phyloP scores from a whole-genome alignment of 192 early-diverging fungal genomes.

The Phycomyces nitens region DNA sequence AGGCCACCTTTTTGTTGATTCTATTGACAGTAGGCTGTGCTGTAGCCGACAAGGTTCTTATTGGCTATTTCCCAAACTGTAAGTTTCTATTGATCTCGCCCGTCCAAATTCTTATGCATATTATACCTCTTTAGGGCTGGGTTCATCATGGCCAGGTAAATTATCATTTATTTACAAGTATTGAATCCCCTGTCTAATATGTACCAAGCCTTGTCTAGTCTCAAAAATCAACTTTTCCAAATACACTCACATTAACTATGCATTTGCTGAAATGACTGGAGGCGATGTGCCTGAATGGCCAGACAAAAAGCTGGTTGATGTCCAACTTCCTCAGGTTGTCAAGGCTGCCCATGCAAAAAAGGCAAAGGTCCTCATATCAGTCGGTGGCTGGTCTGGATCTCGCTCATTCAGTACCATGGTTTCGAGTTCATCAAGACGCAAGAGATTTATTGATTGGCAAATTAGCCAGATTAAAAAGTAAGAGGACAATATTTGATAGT shows the following conservation, averaged over 20 bases:
- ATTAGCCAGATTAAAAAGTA: slow-evolving; percentile 48
- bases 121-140: too few relatives aligned
- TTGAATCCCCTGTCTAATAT: too few relatives aligned
- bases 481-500: too few relatives aligned
- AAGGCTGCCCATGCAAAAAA: slow-evolving; percentile 38
- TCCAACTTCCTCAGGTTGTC: slow-evolving; percentile 40
- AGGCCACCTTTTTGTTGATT: too few relatives aligned
- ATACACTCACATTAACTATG: slow-evolving; percentile 43
- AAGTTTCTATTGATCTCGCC: too few relatives aligned
- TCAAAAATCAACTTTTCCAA: slow-evolving; percentile 23
- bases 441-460: slow-evolving; percentile 53
- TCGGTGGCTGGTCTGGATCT: slow-evolving; percentile 80
- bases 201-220: too few relatives aligned
- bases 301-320: slow-evolving; percentile 18
- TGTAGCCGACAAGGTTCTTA: too few relatives aligned
- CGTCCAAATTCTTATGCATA: too few relatives aligned
- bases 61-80: too few relatives aligned
- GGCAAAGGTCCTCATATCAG: slow-evolving; percentile 55
- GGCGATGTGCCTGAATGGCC: slow-evolving; percentile 39
- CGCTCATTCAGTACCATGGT: slow-evolving; percentile 57
- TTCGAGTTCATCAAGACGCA: slow-evolving; percentile 44
- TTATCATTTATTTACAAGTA: too few relatives aligned
- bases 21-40: too few relatives aligned
- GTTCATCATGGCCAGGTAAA: too few relatives aligned
- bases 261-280: slow-evolving; percentile 45